Percentiles rank a stretch among this genome's conserved stretches.
phyloP scores from a whole-genome alignment of 2,329 filamentous ascomycete genomes.

The Clonostachys chloroleuca region DNA sequence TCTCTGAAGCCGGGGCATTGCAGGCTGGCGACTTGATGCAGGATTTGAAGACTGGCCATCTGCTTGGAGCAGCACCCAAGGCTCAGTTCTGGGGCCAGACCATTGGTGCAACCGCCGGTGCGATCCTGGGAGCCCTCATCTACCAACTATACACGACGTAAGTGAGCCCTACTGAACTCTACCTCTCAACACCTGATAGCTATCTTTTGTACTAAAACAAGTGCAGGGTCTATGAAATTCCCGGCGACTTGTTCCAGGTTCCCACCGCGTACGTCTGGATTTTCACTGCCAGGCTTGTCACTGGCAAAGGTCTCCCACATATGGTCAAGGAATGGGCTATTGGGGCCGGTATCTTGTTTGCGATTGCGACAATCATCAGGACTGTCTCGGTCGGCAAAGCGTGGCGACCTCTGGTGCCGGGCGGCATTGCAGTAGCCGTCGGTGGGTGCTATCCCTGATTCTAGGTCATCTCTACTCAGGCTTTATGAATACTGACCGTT shows the following conservation, averaged over 20 bases:
- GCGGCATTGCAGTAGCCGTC: slow-evolving; percentile 93
- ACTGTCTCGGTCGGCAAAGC: slow-evolving; percentile 49
- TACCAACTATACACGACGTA: slow-evolving; percentile 80
- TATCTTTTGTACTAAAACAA: neutral
- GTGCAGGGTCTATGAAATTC: slow-evolving; percentile 75
- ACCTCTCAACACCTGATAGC: neutral
- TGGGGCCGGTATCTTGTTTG: slow-evolving; percentile 71
- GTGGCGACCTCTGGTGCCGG: slow-evolving; percentile 78
- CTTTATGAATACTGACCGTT: neutral
- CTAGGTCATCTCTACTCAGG: neutral
- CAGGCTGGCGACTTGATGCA: slow-evolving; percentile 97
- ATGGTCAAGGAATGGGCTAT: slow-evolving; percentile 80
- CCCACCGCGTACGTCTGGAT: slow-evolving; percentile 97
- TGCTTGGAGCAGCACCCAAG: slow-evolving; percentile 86
- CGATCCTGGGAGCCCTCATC: slow-evolving; percentile 78
- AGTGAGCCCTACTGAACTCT: slow-evolving; percentile 14
- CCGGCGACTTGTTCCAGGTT: slow-evolving; percentile 85
- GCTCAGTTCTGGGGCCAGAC: slow-evolving; percentile 97
- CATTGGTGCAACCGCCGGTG: slow-evolving; percentile 82
- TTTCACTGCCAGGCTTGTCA: slow-evolving; percentile 90
- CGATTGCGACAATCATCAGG: slow-evolving; percentile 64
- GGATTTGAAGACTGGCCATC: slow-evolving; percentile 92
- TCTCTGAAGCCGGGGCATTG: slow-evolving; percentile 60
- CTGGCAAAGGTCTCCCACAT: slow-evolving; percentile 78
- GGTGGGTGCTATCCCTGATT: slow-evolving; percentile 41